Conservation (phyloP, 2,329 filamentous ascomycete species). For the Cytospora mali region DNA sequence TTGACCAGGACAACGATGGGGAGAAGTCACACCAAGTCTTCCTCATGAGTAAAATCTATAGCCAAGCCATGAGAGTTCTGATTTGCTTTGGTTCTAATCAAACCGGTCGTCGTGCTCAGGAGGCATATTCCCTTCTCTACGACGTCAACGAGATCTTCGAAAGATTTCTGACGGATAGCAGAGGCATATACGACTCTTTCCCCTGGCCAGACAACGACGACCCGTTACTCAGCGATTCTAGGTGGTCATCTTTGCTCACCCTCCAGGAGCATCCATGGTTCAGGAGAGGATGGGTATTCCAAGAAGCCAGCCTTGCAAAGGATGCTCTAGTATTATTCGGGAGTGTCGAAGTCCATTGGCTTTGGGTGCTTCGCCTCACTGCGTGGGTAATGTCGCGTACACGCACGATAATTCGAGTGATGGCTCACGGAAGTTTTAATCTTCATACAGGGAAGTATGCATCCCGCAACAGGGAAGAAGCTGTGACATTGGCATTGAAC, state of each 20-base stretch:
- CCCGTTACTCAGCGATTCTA: not conserved
- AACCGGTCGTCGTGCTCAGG: not conserved
- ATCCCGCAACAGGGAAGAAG: not conserved
- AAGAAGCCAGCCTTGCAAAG: conserved; percentile 1
- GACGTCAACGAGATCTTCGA: not conserved
- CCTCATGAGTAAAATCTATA: conserved; percentile 1
- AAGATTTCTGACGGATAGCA: not conserved
- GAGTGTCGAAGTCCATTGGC: not conserved
- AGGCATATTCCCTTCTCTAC: not conserved
- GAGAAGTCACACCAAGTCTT: conserved; percentile 5
- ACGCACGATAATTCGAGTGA: too few relatives aligned
- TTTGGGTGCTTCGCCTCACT: not conserved
- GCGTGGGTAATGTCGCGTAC: not conserved
- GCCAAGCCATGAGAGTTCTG: not conserved
- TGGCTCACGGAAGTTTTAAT: not conserved
- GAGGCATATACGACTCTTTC: conserved; percentile 11
- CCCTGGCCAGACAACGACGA: not conserved
- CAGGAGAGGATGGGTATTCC: conserved; percentile 5
- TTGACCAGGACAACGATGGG: not conserved
- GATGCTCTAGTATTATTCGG: not conserved
- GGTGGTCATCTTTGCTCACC: not conserved
- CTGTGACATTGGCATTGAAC: not conserved
- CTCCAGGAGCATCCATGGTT: not conserved
- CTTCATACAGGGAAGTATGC: not conserved
- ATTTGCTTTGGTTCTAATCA: conserved; percentile 1